Base-by-base conservation (phyloP, 176 grass and related monocot species). In the Lolium multiflorum region DNA sequence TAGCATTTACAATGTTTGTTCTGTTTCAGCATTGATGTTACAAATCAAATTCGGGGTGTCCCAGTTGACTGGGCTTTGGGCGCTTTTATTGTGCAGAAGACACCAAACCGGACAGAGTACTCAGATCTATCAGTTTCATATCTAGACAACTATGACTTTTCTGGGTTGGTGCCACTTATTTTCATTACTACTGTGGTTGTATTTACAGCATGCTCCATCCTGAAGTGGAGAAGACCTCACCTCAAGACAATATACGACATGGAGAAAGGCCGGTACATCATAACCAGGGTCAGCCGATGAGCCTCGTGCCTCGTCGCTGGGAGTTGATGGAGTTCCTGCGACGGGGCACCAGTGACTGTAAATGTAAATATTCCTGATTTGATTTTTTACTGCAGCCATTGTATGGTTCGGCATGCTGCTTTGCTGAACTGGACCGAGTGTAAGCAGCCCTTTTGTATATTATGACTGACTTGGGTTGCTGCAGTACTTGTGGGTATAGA, bases 11-110 rank as follows among this genome's bases (percentile, higher is more conserved):
- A 62, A 9, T 49, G 24, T 73, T 56, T 81, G 17, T 80, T 80
- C 24, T 86, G 50, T 80, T 83, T 85, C 91, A 98, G 96, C 84
- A 88, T 98, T 88, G 81, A 85, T 58, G 94, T 95, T 86, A 82
- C 84, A 76, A 98, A 95, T 79, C 87, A 92, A 81, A 89, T 95
- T 41, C 81, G 60, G 1, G 76, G 87, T 73, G 41, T 92, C n/a
- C 89, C 91, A 38, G 81, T 98, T 55, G 96, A 95, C 79, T 95
- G 91, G 96, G 93, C 96, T 84, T 89, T 94, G 81, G 96, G 96
- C 64, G 88, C 91, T 81, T 98, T 98, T 77, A 50, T 98, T 69
- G 59, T 92, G 81, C 89, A 92, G 24, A 87, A 86, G 65, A 47
- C 87, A 16, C 74, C 61, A 87, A 89, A 83, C 59, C 22, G 31